Percentiles rank a stretch among this genome's conserved stretches.
These are phyloP conservation scores for Dryas integrifolia DNA, from an alignment of 331 rosid genomes.

Conservation along the genomic window DNA sequence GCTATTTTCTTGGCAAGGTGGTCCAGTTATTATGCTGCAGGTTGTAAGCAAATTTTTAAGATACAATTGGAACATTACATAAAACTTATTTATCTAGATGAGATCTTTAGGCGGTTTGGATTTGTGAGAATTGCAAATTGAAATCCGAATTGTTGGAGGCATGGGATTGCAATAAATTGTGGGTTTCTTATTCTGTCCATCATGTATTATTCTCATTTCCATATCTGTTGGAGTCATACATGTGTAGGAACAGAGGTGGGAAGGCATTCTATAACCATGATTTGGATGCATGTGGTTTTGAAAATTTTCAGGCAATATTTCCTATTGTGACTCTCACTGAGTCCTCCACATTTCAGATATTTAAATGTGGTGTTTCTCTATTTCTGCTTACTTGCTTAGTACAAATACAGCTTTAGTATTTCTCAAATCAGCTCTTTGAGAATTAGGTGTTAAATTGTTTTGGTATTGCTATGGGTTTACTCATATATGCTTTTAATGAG, in stretches of 20 bases:
- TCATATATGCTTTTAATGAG: conserved; percentile 16
- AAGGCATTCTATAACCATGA: not conserved
- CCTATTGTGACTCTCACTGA: conserved; percentile 7
- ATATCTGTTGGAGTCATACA: conserved; percentile 9
- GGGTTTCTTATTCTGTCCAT: conserved; percentile 19
- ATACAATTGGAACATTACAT: conserved; percentile 26
- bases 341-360: conserved; percentile 17
- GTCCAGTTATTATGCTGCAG: conserved; percentile 96
- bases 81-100: conserved; percentile 19
- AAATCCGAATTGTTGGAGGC: conserved; percentile 23
- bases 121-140: conserved; percentile 23
- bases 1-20: conserved; percentile 96
- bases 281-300: not conserved
- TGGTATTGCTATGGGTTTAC: conserved; percentile 21
- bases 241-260: not conserved
- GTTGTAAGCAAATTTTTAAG: conserved; percentile 39
- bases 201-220: conserved; percentile 21
- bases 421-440: conserved; percentile 8
- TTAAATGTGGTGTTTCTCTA: not conserved
- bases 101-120: conserved; percentile 21
- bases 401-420: conserved; percentile 13
- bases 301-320: conserved; percentile 4
- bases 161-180: conserved; percentile 23
- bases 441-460: not conserved
- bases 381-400: conserved; percentile 22